Evolutionary conservation across 495 filamentous ascomycete genomes (phyloP).

Genomic region (Copromyces sp.): DNA sequence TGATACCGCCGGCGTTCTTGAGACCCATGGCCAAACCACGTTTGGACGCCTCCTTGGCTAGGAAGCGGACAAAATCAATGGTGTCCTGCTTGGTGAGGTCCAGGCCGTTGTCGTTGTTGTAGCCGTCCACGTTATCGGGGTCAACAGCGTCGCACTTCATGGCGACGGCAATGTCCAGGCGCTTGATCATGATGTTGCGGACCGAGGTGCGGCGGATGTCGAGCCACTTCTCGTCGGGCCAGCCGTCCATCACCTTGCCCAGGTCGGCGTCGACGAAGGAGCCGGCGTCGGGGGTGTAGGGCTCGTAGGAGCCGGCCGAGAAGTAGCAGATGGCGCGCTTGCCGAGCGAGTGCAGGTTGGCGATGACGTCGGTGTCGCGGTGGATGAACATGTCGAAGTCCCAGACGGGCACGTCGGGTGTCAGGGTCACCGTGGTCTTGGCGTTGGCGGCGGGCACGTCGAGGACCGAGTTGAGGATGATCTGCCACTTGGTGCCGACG

Average conservation of each 20-base stretch:
- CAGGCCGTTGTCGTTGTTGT: constrained; percentile 46
- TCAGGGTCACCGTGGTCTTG: constrained; percentile 1
- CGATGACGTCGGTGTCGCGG: constrained; percentile 14
- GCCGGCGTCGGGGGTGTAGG: constrained; percentile 44
- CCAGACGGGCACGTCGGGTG: constrained; percentile 21
- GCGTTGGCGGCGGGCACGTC: constrained; percentile 21
- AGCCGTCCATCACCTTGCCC: constrained; percentile 46
- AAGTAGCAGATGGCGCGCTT: constrained; percentile 61
- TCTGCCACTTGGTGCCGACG: constrained; percentile 17
- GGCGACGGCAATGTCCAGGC: constrained; percentile 43
- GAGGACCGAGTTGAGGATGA: constrained; percentile 24
- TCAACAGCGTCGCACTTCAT: constrained; percentile 66
- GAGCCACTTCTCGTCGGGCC: constrained; percentile 60
- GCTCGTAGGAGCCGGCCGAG: constrained; percentile 51
- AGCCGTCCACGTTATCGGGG: constrained; percentile 63
- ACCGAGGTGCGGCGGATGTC: constrained; percentile 47
- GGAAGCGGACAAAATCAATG: constrained; percentile 47
- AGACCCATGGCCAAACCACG: constrained; percentile 46
- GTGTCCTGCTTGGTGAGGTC: constrained; percentile 44
- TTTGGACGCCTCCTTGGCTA: constrained; percentile 43
- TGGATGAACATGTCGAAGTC: constrained; percentile 21
- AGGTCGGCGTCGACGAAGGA: constrained; percentile 43
- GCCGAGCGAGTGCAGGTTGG: constrained; percentile 15
- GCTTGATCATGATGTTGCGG: constrained; percentile 45
- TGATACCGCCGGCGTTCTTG: constrained; percentile 56